Percentiles rank a stretch among this genome's conserved stretches.
Conservation (phyloP, 768 basidiomycete species). For the Tubosaeta sp. region DNA sequence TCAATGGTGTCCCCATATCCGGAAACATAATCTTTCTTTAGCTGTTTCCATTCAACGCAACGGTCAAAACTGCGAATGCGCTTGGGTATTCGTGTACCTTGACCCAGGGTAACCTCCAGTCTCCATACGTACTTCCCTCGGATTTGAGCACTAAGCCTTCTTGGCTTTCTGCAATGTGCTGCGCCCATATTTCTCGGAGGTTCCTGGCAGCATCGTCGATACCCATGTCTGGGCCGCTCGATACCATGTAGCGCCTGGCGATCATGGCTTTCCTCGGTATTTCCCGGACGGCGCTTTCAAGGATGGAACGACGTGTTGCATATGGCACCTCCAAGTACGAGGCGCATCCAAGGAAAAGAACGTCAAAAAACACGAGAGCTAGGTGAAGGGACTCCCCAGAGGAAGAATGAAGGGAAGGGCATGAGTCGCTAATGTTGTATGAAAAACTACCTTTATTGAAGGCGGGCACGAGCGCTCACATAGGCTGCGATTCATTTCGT, state of each 20-base stretch:
- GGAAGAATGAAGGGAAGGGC: constrained; percentile 41
- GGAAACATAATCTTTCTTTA: constrained; percentile 87
- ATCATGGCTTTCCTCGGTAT: constrained; percentile 64
- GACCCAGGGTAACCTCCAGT: constrained; percentile 67
- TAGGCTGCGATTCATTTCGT: constrained; percentile 17
- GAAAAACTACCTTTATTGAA: background rate
- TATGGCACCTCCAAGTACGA: constrained; percentile 59
- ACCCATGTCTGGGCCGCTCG: constrained; percentile 6
- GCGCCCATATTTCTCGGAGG: constrained; percentile 46
- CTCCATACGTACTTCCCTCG: constrained; percentile 62
- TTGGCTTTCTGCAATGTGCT: constrained; percentile 46
- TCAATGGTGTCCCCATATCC: constrained; percentile 80
- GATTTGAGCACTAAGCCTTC: constrained; percentile 82
- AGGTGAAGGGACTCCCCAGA: constrained; percentile 49
- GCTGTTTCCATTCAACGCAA: constrained; percentile 24
- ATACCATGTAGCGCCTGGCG: constrained; percentile 50
- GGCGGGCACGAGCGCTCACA: constrained; percentile 10
- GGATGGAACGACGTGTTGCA: constrained; percentile 48
- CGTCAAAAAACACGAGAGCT: constrained; percentile 84
- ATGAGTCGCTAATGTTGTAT: constrained; percentile 29
- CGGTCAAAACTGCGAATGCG: constrained; percentile 13
- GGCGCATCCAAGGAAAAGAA: constrained; percentile 63
- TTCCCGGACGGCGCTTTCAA: constrained; percentile 53
- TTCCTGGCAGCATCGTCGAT: constrained; percentile 16
- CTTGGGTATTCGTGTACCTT: constrained; percentile 42